Evolutionary conservation across 495 filamentous ascomycete species (phyloP).

Genomic region (Neurospora sp.): DNA sequence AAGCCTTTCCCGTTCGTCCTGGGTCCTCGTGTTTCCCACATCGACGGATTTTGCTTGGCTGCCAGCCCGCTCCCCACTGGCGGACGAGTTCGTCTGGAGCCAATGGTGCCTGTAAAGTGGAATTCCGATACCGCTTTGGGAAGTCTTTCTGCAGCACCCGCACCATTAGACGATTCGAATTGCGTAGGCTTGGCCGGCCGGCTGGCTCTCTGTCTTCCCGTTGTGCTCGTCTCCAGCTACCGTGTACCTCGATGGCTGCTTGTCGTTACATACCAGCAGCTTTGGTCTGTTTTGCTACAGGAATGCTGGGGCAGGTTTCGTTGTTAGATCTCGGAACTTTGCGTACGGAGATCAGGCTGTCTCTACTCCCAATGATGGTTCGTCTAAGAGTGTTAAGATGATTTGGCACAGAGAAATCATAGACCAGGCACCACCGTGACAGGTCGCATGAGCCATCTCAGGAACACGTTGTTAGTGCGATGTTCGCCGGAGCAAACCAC

Average conservation of each 20-base stretch:
- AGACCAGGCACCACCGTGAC: not conserved
- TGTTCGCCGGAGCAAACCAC: not conserved
- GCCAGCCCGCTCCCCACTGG: not conserved
- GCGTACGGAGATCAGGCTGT: not conserved
- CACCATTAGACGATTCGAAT: not conserved
- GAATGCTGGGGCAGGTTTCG: not conserved
- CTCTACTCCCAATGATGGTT: not conserved
- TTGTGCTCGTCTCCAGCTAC: not conserved
- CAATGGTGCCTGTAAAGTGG: not conserved
- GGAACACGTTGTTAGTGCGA: not conserved
- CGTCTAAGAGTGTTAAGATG: not conserved
- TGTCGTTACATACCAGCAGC: not conserved
- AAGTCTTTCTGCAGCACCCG: not conserved
- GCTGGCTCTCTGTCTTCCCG: not conserved
- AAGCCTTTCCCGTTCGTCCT: not conserved
- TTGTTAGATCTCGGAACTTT: not conserved
- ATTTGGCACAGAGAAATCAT: not conserved
- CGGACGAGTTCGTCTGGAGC: not conserved
- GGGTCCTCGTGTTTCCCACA: not conserved
- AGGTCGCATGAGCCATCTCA: not conserved
- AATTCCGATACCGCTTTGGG: not conserved
- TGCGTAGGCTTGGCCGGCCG: not conserved
- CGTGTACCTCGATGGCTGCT: not conserved
- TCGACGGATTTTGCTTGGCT: not conserved
- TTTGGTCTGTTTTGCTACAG: not conserved